Evolutionary conservation across 2,329 filamentous ascomycete genomes (phyloP).

Genomic region (Fusarium austroafricanum): DNA sequence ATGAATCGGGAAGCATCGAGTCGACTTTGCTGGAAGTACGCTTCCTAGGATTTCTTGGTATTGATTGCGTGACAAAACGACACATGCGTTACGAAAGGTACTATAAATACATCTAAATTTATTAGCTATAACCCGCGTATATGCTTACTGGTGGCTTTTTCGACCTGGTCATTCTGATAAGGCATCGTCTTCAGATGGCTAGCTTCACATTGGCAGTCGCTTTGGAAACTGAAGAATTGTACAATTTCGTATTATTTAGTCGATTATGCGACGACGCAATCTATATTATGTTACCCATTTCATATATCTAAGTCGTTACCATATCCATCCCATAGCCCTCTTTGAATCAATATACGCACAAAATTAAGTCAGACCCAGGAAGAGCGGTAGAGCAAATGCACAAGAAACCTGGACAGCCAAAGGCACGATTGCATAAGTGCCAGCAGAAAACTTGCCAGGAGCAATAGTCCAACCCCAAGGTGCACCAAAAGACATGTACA

Average conservation of each 20-base stretch:
- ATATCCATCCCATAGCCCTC: background rate
- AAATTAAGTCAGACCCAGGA: slow-evolving; percentile 43
- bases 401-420: slow-evolving; percentile 44
- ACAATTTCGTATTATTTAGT: background rate
- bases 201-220: no score
- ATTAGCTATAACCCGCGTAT: no score
- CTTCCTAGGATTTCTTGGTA: no score
- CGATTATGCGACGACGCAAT: background rate
- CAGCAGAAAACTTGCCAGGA: slow-evolving; percentile 41
- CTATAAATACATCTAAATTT: no score
- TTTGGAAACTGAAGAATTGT: rapidly evolving
- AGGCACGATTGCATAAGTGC: slow-evolving; percentile 44
- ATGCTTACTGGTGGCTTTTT: no score
- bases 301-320: slow-evolving; percentile 15
- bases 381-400: slow-evolving; percentile 40
- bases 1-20: no score
- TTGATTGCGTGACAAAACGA: no score
- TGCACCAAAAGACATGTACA: slow-evolving; percentile 44
- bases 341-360: background rate
- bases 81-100: no score
- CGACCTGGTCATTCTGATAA: no score
- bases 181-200: no score
- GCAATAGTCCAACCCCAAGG: slow-evolving; percentile 45
- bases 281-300: slow-evolving; percentile 1
- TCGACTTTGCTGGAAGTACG: no score